Conservation (phyloP, 768 basidiomycete genomes). For the Tubosaeta brunneosetosa region DNA sequence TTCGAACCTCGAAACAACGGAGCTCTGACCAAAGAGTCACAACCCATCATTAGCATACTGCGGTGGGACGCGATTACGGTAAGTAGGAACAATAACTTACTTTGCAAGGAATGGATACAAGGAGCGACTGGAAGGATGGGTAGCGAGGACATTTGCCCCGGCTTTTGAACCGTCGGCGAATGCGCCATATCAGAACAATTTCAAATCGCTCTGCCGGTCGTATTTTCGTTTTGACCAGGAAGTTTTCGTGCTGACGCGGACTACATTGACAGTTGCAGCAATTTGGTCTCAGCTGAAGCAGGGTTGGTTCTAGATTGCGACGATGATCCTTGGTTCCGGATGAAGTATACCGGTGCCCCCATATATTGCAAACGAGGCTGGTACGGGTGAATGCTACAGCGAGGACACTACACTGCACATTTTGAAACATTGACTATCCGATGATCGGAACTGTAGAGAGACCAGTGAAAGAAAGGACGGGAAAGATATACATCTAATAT, state of each 20-base stretch:
- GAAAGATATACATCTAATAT: not conserved
- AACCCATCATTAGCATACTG: not conserved
- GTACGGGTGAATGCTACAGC: not conserved
- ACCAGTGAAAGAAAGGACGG: not conserved
- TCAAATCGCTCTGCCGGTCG: not conserved
- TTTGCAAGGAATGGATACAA: constrained; percentile 4
- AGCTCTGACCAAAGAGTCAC: not conserved
- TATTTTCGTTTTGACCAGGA: not conserved
- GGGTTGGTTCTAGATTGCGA: not conserved
- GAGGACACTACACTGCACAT: not conserved
- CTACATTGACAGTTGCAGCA: not conserved
- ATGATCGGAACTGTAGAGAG: not conserved
- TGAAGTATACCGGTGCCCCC: not conserved
- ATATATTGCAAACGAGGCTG: not conserved
- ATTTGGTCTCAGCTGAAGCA: not conserved
- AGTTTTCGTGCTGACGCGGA: constrained; percentile 3
- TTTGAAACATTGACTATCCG: not conserved
- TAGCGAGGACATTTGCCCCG: not conserved
- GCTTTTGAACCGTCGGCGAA: not conserved
- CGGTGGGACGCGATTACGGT: too few relatives aligned
- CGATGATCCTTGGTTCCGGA: not conserved
- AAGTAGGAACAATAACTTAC: not conserved
- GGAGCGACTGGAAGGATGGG: constrained; percentile 7
- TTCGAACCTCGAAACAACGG: not conserved
- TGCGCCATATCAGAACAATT: not conserved